Conservation (phyloP, 2,329 filamentous ascomycete species). For the Cryphonectria parasitica region DNA sequence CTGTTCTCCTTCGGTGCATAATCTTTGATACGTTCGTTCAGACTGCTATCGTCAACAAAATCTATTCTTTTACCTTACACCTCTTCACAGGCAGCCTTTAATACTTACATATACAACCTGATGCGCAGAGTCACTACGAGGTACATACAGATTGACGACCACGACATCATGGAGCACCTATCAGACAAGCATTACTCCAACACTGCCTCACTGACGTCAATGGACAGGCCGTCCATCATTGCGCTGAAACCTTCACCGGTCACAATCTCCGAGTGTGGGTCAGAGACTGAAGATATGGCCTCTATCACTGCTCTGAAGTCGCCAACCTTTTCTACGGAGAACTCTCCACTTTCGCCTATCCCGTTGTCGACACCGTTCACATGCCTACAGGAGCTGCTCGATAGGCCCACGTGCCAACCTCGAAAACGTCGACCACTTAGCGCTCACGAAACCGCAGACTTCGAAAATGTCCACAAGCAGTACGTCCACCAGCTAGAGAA, state of each 20-base stretch:
- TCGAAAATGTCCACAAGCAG: background rate
- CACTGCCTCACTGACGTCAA: background rate
- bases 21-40: background rate
- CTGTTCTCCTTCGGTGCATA: background rate
- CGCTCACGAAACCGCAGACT: no score
- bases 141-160: background rate
- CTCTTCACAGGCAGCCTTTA: background rate
- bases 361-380: background rate
- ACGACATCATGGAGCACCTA: background rate
- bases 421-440: background rate
- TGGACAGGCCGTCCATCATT: conserved; percentile 2
- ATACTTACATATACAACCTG: background rate
- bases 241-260: background rate
- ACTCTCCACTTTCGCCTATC: background rate
- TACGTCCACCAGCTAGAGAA: background rate
- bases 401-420: background rate
- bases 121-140: background rate
- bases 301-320: conserved; percentile 5
- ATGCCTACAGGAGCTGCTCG: background rate
- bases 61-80: background rate
- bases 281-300: background rate
- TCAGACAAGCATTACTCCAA: background rate
- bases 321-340: background rate
- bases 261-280: background rate
- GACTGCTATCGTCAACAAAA: background rate